Percentiles rank a stretch among this genome's conserved stretches.
These are phyloP conservation scores for Neofusicoccum ribis DNA, from an alignment of 2,329 filamentous ascomycete genomes.

Conservation along the genomic window DNA sequence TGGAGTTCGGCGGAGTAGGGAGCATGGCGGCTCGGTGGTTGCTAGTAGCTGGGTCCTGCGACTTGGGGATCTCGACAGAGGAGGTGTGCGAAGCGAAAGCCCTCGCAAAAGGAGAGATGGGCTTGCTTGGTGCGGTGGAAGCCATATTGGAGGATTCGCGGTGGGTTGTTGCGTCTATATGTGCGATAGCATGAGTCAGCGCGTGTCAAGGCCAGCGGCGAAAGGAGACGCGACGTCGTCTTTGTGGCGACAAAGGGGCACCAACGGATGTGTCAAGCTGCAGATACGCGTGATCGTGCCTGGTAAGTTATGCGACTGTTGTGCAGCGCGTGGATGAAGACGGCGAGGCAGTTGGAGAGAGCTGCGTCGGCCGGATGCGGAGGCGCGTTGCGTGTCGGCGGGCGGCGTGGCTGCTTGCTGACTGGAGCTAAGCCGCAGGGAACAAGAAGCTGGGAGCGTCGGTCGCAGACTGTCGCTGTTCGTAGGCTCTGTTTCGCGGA, in stretches of 20 bases:
- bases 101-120: conserved; percentile 43
- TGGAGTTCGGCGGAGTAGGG: conserved; percentile 91
- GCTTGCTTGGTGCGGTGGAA: conserved; percentile 32
- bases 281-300: not conserved
- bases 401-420: conserved; percentile 12
- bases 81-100: conserved; percentile 37
- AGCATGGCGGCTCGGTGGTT: conserved; percentile 50
- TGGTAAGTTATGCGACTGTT: not conserved
- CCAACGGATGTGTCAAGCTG: not conserved
- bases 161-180: conserved; percentile 22
- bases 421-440: conserved; percentile 10
- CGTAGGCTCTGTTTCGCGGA: not conserved
- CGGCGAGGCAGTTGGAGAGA: conserved; percentile 10
- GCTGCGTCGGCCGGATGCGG: conserved; percentile 18
- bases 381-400: conserved; percentile 12
- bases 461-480: conserved; percentile 14
- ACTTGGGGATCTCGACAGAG: conserved; percentile 29
- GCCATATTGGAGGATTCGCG: conserved; percentile 33
- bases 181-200: conserved; percentile 31
- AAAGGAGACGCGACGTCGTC: conserved; percentile 12
- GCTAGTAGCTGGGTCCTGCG: conserved; percentile 31
- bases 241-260: conserved; percentile 10
- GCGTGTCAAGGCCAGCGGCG: not conserved
- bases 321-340: conserved; percentile 8
- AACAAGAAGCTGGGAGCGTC: conserved; percentile 1